phyloP scores from a whole-genome alignment of 2,329 filamentous ascomycete species.

The Beauveria asiatica region DNA sequence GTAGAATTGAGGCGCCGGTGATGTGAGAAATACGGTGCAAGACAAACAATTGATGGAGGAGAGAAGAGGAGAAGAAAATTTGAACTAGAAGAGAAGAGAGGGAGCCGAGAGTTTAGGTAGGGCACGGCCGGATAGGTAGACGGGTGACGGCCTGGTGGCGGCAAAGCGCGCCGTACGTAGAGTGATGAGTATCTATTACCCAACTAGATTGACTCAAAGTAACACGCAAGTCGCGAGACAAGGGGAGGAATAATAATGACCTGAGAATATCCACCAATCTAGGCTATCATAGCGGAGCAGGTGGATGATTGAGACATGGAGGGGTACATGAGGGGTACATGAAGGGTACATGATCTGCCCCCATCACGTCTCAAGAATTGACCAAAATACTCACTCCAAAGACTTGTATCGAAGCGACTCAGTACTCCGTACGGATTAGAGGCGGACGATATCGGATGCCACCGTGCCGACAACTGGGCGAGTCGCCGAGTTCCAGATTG shows the following conservation, averaged over 20 bases:
- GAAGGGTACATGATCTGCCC: neutral
- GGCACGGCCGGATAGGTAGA: neutral
- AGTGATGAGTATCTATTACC: slow-evolving; percentile 7
- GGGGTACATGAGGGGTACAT: slow-evolving; percentile 1
- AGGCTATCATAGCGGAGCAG: neutral
- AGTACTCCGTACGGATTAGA: neutral
- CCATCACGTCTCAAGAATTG: neutral
- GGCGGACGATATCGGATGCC: slow-evolving; percentile 15
- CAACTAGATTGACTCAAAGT: slow-evolving; percentile 7
- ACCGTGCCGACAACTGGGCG: slow-evolving; percentile 16
- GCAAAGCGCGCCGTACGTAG: neutral
- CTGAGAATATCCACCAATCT: neutral
- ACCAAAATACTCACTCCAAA: neutral
- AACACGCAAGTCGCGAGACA: neutral
- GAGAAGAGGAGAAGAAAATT: neutral
- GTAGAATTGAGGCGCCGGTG: neutral
- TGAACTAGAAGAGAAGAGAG: slow-evolving; percentile 3
- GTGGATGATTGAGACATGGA: neutral
- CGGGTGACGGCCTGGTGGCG: slow-evolving; percentile 2
- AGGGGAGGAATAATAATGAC: neutral
- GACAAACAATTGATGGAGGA: neutral
- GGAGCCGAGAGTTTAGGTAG: neutral
- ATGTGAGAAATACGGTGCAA: neutral
- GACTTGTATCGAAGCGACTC: neutral
- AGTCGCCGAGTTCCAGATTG: slow-evolving; percentile 9